These are phyloP conservation scores for Pichia sp. DNA, from an alignment of 1,139 yeast species.

Conservation along the genomic window DNA sequence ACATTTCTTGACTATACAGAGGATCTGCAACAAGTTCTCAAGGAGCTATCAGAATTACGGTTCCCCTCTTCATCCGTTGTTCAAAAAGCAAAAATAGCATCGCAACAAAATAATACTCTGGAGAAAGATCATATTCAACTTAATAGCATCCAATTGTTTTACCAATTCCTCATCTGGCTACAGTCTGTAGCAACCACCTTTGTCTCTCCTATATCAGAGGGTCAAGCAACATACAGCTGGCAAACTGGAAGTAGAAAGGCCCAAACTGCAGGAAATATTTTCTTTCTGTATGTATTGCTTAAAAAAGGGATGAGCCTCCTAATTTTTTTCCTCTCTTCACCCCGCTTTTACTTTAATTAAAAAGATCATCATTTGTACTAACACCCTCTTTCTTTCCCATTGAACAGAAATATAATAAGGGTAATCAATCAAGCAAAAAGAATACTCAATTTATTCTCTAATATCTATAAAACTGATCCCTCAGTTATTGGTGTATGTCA, in stretches of 20 bases:
- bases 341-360: background rate
- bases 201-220: background rate
- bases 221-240: background rate
- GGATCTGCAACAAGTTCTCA: background rate
- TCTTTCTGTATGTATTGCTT: conserved; percentile 2
- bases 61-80: background rate
- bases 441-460: background rate
- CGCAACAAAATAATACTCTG: background rate
- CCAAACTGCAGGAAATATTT: background rate
- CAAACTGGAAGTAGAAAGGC: background rate
- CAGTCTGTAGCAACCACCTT: background rate
- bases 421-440: background rate
- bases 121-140: background rate
- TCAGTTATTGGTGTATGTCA: conserved; percentile 8
- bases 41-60: background rate
- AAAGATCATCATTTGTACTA: conserved; percentile 3
- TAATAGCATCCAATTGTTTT: background rate
- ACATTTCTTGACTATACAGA: background rate
- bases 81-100: background rate
- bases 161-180: background rate
- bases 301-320: conserved; percentile 6
- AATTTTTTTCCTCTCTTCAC: background rate
- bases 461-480: conserved; percentile 5
- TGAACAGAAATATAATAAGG: conserved; percentile 1
- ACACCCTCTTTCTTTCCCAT: background rate